Evolutionary conservation across 1,284 basidiomycete genomes (phyloP), one percentile per base, ranked within the genome.

Genomic region (Ustanciosporium gigantosporum): DNA sequence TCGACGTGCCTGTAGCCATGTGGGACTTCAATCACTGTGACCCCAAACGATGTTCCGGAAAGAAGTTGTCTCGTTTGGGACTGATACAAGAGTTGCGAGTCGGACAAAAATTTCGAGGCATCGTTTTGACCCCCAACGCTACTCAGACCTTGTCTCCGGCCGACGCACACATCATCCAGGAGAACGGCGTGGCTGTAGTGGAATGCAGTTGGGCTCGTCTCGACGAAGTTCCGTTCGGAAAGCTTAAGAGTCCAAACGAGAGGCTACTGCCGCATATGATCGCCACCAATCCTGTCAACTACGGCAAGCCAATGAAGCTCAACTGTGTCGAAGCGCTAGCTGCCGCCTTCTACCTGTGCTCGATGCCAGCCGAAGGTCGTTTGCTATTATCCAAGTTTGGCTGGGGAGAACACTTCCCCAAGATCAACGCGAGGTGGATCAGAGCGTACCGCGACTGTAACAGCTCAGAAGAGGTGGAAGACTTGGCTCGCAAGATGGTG

Each of bases 181-280:
- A 84, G 50, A 82, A 82, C 31, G 94, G 94, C 0, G 80, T 97
- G 1, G 94, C 94, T 0, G 94, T 98, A 7, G 91, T 98, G 2
- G 94, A 98, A 77, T 96, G 92, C 78, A 93, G 90, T 4, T 98
- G 94, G 94, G 94, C 94, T 2, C 83, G 92, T 17, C 80, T 97
- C 6, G 90, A 92, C 44, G 93, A 97, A 61, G 87, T 97, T 2
- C 94, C 94, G 0, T 98, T 95, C 76, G 82, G 84, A 43, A 96
- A 95, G 79, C 94, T 97, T 70, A 85, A 89, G 17, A 90, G 89
- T 62, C 91, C 92, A 0, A 84, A 96, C 70, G 94, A 98, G 81
- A 84, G 94, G 11, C 79, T 97, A 27, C 74, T 76, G 4, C 72
- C 74, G 4, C 68, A 70, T 38, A 64, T 76, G 56, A 73, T 76